Conservation (phyloP, 176 grass and related monocot genomes). For the Miscanthus lutarioriparius region DNA sequence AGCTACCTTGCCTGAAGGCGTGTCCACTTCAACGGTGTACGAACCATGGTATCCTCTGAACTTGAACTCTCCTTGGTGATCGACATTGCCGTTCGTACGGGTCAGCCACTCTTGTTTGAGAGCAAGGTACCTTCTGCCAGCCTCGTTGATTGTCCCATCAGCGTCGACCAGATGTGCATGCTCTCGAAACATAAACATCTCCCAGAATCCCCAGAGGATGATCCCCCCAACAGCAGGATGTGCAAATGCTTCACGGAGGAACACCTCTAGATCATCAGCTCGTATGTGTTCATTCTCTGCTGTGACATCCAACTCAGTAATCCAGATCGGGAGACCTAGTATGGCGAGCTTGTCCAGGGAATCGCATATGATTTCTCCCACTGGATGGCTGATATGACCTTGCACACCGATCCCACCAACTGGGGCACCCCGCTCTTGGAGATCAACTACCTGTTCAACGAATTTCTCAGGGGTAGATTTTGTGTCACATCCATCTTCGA, state of each 20-base stretch:
- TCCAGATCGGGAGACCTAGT: conserved; percentile 87
- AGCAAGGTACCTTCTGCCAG: conserved; percentile 81
- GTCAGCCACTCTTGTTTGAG: conserved; percentile 93
- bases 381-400: conserved; percentile 85
- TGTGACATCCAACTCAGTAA: conserved; percentile 85
- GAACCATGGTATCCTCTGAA: conserved; percentile 89
- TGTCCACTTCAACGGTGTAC: conserved; percentile 71
- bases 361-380: conserved; percentile 92
- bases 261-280: conserved; percentile 93
- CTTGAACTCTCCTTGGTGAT: conserved; percentile 54
- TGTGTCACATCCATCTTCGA: conserved; percentile 88
- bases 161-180: conserved; percentile 76
- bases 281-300: conserved; percentile 81
- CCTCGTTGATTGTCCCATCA: conserved; percentile 80
- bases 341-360: conserved; percentile 82
- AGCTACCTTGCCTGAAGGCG: conserved; percentile 41
- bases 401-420: conserved; percentile 93
- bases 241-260: conserved; percentile 74
- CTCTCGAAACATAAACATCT: conserved; percentile 83
- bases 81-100: conserved; percentile 36
- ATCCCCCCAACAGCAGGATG: conserved; percentile 79
- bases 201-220: conserved; percentile 96
- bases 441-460: conserved; percentile 79
- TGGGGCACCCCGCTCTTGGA: conserved; percentile 80
- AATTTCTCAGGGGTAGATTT: conserved; percentile 87